Evolutionary conservation across 176 grass and related monocot species (phyloP), one percentile per base, ranked within the genome.

Genomic region (Eleusine coracana): DNA sequence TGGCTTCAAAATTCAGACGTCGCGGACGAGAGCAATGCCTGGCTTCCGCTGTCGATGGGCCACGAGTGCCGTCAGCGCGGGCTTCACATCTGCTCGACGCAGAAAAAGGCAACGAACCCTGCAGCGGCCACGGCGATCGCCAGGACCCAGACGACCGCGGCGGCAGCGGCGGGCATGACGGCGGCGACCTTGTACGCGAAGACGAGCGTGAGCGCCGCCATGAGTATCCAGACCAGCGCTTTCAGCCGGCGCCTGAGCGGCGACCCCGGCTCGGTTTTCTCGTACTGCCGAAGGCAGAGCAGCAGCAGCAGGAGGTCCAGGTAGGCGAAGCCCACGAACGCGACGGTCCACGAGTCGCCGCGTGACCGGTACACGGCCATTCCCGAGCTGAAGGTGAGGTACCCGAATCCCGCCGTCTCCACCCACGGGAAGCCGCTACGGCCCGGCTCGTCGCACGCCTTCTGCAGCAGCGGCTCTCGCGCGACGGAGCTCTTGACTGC

Each of bases 171-270:
- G 28, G 82, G 82, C 82, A 84, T 68, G 34, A 68, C 2, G 7
- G 42, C 72, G 3, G 72, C 82, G 2, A 76, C 82, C 61, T 84
- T 84, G 3, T 16, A 41, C 0, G 82, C 56, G 8, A 84, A 84
- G 15, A 76, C 1, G 4, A 66, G 4, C 4, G 60, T 76, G 46
- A 76, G 82, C 25, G 52, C 17, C 0, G 82, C 42, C 12, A 62
- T 62, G 45, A 84, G 71, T 3, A 18, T 5, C 82, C 82, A 84
- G 0, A 84, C 73, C 1, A 48, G 61, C 1, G 17, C 12, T 20
- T 75, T 84, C 12, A 84, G 72, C 8, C 73, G 8, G 17, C 6
- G 4, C 31, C 40, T 20, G 20, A 48, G 16, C 5, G 1, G 0
- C 1, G 55, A 74, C 0, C 21, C 72, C 1, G 45, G 17, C 9